Conservation (phyloP, 208 protist species). For the Leishmania amazonensis region DNA sequence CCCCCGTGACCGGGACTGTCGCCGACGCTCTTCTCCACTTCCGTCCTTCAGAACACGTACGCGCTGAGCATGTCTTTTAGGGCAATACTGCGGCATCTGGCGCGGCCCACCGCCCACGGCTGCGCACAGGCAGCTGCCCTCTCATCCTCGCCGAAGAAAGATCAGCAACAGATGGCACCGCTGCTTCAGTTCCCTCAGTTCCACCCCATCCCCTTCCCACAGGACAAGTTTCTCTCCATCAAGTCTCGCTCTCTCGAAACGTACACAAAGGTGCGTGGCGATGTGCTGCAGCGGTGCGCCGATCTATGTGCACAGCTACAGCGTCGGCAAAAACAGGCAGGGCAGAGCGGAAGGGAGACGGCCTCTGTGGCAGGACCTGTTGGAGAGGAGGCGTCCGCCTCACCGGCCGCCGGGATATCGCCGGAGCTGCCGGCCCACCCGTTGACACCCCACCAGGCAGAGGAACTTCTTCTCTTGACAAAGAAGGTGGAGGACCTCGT, state of each 20-base stretch:
- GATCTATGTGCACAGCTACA: constrained; percentile 30
- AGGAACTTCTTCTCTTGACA: constrained; percentile 55
- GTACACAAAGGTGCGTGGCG: constrained; percentile 50
- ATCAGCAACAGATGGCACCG: background rate
- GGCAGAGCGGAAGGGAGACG: constrained; percentile 1
- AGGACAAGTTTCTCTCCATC: constrained; percentile 83
- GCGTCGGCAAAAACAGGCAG: constrained; percentile 6
- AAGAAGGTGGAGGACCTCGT: constrained; percentile 49
- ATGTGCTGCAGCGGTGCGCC: constrained; percentile 42
- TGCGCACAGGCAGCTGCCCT: background rate
- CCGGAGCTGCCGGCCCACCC: constrained; percentile 3
- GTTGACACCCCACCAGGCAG: constrained; percentile 43
- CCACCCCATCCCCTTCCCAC: constrained; percentile 52
- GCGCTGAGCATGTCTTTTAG: constrained; percentile 15
- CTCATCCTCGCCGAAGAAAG: background rate
- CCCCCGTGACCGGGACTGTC: background rate
- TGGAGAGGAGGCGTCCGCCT: background rate
- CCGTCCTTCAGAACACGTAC: background rate
- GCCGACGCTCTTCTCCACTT: background rate
- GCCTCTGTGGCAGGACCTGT: background rate
- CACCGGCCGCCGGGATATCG: background rate
- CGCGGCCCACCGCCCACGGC: constrained; percentile 1
- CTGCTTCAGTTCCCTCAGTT: constrained; percentile 47
- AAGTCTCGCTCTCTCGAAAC: constrained; percentile 58
- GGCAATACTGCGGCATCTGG: constrained; percentile 2